Evolutionary conservation across 768 basidiomycete genomes (phyloP), one percentile per base, ranked within the genome.

Genomic region (Astraeus odoratus): DNA sequence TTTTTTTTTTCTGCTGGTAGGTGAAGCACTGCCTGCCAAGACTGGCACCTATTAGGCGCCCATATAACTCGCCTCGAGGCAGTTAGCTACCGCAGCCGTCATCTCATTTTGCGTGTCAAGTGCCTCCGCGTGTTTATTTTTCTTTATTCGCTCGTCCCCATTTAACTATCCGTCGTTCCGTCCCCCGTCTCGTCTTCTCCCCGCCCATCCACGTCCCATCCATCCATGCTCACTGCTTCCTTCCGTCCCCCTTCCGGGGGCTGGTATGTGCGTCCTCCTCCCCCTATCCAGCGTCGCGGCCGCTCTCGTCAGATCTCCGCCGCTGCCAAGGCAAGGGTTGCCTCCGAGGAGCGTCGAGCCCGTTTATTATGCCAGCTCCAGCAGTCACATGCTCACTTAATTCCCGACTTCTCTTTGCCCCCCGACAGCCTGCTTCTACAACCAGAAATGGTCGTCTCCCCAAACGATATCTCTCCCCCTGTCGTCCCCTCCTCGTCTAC

Each of bases 241-340:
- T 53, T 61, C 20, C 58, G 56, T 43, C 42, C 52, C 20, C 52
- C 50, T n/a, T 52, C 39, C 26, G 45, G 50, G 39, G 52, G 50
- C 20, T 53, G 50, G 35, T 69, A 57, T 4, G 40, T 51, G 3
- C 53, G 57, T 34, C 52, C 58, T 3, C 61, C 58, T 2, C 50
- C 51, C 2, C 49, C 49, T 4, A 55, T 63, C 51, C 64, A 64
- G 1, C 55, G 47, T 22, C 63, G 73, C 7, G 74, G 74, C 8
- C 61, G 71, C 31, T 72, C 75, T 5, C 67, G 68, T 12, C 57
- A 63, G 30, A 56, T 75, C 4, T 70, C 74, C 0, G 57, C 57
- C 5, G 66, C 67, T 33, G 74, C 76, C 1, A 53, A 72, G 18
- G 73, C 72, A 0, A 50, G 74, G 42, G 62, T 61, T 18, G 71